phyloP scores from a whole-genome alignment of 2,329 filamentous ascomycete species.

The Colletotrichum nymphaeae region DNA sequence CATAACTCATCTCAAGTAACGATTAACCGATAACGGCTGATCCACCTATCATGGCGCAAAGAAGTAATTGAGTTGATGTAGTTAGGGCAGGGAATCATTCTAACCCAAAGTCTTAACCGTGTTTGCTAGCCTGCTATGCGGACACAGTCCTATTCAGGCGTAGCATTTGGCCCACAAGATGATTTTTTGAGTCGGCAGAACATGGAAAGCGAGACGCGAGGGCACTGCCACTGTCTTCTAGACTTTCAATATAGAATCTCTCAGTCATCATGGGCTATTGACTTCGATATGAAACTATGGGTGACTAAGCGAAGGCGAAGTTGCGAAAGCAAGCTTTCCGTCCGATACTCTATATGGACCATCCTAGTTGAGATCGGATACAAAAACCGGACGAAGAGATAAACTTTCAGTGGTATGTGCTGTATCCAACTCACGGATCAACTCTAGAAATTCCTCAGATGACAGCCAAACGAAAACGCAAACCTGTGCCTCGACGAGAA shows the following conservation, averaged over 20 bases:
- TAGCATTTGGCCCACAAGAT: too few species aligned
- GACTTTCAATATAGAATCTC: background rate
- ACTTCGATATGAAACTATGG: background rate
- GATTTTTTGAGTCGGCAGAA: background rate
- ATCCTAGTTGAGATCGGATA: background rate
- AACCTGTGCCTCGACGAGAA: background rate
- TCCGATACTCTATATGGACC: background rate
- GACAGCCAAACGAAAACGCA: too few species aligned
- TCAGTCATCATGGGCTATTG: background rate
- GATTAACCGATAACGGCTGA: too few species aligned
- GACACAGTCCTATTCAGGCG: background rate
- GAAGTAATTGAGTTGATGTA: too few species aligned
- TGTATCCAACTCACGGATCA: background rate
- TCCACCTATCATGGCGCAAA: too few species aligned
- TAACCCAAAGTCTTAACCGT: too few species aligned
- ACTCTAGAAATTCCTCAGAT: background rate
- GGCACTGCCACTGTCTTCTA: background rate
- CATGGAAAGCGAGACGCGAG: background rate
- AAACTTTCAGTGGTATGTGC: background rate
- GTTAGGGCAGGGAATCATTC: too few species aligned
- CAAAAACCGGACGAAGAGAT: background rate
- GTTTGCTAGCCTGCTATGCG: background rate
- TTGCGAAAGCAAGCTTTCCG: background rate
- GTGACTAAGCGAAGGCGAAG: constrained; percentile 3
- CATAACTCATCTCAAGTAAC: too few species aligned